phyloP scores from a whole-genome alignment of 257 asterid genomes.

The Nicotiana sylvestris region DNA sequence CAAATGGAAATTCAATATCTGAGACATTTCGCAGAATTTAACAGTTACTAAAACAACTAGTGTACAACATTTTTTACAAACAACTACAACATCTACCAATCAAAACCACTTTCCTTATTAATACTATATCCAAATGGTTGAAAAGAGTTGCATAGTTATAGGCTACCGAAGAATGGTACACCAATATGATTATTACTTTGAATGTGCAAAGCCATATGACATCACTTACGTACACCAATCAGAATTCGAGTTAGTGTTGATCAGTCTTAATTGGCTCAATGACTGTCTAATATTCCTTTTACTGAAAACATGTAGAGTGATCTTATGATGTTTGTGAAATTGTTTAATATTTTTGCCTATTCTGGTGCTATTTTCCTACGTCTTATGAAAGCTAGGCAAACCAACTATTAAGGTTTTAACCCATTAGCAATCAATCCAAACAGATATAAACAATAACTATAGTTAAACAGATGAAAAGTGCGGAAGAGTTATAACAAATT shows the following conservation, averaged over 20 bases:
- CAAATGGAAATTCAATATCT: too few species aligned
- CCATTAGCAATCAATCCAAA: too few species aligned
- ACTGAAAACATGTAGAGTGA: not conserved
- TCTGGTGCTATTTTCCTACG: not conserved
- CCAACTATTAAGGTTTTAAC: too few species aligned
- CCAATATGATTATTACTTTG: not conserved
- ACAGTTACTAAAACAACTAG: too few species aligned
- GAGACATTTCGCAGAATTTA: too few species aligned
- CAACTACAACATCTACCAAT: too few species aligned
- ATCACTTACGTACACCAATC: not conserved
- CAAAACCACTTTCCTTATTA: not conserved
- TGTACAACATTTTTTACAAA: too few species aligned
- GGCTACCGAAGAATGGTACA: not conserved
- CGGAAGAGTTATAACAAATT: too few species aligned
- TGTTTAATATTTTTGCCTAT: not conserved
- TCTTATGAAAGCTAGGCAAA: too few species aligned
- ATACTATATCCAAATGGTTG: not conserved
- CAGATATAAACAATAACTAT: too few species aligned
- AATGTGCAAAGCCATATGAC: not conserved
- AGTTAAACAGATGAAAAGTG: too few species aligned
- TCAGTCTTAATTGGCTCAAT: not conserved
- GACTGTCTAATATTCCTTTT: not conserved
- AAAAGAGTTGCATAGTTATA: not conserved
- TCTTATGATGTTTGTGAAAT: not conserved
- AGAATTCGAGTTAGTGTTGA: not conserved